Base-by-base conservation (phyloP, 1,139 yeast species). In the Sugiyamaella novakii region DNA sequence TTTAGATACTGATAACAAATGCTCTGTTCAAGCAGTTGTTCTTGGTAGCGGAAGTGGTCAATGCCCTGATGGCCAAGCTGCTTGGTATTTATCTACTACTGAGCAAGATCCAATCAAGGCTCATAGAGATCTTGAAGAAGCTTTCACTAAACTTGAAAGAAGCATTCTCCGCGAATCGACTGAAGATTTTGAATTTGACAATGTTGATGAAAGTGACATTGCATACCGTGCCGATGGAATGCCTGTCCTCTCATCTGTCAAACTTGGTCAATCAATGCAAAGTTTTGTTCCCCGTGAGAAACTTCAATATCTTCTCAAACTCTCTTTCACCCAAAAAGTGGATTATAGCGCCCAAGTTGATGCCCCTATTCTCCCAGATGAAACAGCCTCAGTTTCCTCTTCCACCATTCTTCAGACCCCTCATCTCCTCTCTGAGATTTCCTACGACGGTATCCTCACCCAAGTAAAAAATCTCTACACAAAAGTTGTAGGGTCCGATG, bases 41-140 rank as follows among this genome's bases (percentile, higher is more conserved):
- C 82, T 87, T 73, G 95, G 95, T 44, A 81, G 89, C n/a, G 92
- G 87, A 8, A 75, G 92, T 1, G 97, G 96, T 12, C 84, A 86
- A 55, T 89, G 96, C 59, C 96, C 98, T 0, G 68, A 67, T n/a
- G 95, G 88, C 41, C 92, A 91, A 60, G 80, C 94, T 39, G 79
- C 89, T 47, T 91, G 98, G 98, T 89, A 87, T 68, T 73, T 89
- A 56, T 83, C 91, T 30, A 84, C 96, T 0, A 77, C 80, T 48
- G 95, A 87, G 66, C 79, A 74, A 46, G 88, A 87, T 49, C 71
- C 76, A 38, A 30, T 30, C 3, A 76, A 79, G 51, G 96, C 94
- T 11, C 83, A 87, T 59, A 71, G 73, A 54, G 96, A 89, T 65
- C 75, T 91, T 57, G 94, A 86, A 64, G 76, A 82, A 45, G 97